Evolutionary conservation across 1,284 basidiomycete species (phyloP).

Genomic region (Rhodotorula sp.): DNA sequence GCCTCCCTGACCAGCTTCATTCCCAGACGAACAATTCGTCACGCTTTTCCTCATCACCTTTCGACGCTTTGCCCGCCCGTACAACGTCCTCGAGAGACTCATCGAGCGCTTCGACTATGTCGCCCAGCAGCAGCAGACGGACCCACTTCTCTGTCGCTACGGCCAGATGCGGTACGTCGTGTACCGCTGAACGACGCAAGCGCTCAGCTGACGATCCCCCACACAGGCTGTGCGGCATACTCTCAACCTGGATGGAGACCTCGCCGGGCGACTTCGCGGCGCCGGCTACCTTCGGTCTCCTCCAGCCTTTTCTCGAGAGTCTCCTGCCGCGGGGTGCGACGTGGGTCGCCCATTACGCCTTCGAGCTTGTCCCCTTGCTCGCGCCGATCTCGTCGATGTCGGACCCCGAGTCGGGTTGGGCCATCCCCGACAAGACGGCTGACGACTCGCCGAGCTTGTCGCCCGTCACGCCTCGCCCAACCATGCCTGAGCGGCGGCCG

Average conservation of each 20-base stretch:
- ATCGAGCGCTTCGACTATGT: slow-evolving; percentile 44
- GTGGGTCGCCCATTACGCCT: slow-evolving; percentile 45
- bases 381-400: slow-evolving; percentile 11
- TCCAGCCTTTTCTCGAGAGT: slow-evolving; percentile 36
- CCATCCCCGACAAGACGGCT: slow-evolving; percentile 38
- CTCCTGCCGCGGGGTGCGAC: slow-evolving; percentile 33
- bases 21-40: slow-evolving; percentile 43
- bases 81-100: slow-evolving; percentile 43
- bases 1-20: not conserved
- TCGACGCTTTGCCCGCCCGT: slow-evolving; percentile 44
- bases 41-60: slow-evolving; percentile 45
- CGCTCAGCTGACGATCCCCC: not conserved
- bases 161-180: slow-evolving; percentile 45
- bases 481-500: too few species aligned
- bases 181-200: too few species aligned
- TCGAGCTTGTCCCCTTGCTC: slow-evolving; percentile 43
- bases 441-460: not conserved
- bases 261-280: slow-evolving; percentile 45
- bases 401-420: slow-evolving; percentile 45
- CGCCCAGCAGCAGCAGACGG: slow-evolving; percentile 30
- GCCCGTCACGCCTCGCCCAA: not conserved
- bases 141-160: slow-evolving; percentile 43
- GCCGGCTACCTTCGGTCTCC: slow-evolving; percentile 21
- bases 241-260: slow-evolving; percentile 43
- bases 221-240: slow-evolving; percentile 41